A percentile compares a stretch with the other conserved stretches of the same genome.
Evolutionary conservation across 1,139 yeast genomes (phyloP).

Genomic region (Sugiyamaella castrensis): DNA sequence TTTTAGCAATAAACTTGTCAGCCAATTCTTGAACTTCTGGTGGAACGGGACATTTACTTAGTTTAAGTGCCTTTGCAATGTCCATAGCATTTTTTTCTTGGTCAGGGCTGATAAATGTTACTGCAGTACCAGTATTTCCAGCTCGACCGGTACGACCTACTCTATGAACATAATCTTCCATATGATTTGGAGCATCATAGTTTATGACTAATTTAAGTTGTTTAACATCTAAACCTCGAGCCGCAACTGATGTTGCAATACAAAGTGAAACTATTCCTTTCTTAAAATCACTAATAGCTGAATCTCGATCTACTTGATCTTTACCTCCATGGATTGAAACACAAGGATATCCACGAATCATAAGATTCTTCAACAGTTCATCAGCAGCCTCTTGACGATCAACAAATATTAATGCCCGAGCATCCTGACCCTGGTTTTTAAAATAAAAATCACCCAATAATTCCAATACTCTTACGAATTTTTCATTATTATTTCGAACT

Average conservation of each 20-base stretch:
- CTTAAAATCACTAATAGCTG: slow-evolving; percentile 71
- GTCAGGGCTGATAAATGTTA: slow-evolving; percentile 62
- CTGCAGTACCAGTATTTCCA: slow-evolving; percentile 71
- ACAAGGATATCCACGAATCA: slow-evolving; percentile 55
- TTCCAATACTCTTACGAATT: slow-evolving; percentile 54
- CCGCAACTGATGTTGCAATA: slow-evolving; percentile 91
- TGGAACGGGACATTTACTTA: slow-evolving; percentile 55
- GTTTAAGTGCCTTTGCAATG: slow-evolving; percentile 63
- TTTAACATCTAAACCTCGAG: slow-evolving; percentile 91
- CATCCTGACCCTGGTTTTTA: slow-evolving; percentile 35
- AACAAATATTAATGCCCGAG: slow-evolving; percentile 74
- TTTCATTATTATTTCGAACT: slow-evolving; percentile 51
- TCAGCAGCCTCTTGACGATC: slow-evolving; percentile 87
- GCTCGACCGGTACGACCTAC: slow-evolving; percentile 98
- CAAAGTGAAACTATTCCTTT: slow-evolving; percentile 59
- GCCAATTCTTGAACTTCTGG: slow-evolving; percentile 53
- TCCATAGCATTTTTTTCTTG: slow-evolving; percentile 64
- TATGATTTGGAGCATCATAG: slow-evolving; percentile 84
- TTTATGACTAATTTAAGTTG: slow-evolving; percentile 76
- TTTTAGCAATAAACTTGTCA: slow-evolving; percentile 54
- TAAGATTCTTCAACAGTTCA: slow-evolving; percentile 54
- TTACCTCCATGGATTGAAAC: slow-evolving; percentile 89
- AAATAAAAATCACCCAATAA: slow-evolving; percentile 48
- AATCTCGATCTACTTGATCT: slow-evolving; percentile 78
- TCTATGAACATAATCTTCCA: slow-evolving; percentile 95